Evolutionary conservation across 2,329 filamentous ascomycete species (phyloP).

Genomic region (Pseudogymnoascus sp.): DNA sequence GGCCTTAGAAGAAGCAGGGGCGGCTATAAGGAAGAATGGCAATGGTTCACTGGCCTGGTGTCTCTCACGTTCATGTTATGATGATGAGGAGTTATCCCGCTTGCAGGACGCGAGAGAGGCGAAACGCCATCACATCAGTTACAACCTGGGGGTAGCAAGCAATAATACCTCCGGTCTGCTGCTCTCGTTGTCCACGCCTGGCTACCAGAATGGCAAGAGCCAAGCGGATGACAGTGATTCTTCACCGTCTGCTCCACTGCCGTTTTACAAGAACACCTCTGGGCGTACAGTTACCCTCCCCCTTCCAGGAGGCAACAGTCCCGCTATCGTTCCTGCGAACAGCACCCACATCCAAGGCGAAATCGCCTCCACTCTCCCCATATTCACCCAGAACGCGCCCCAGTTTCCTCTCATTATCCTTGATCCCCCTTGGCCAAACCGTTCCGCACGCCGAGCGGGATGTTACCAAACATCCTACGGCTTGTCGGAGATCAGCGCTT

Average conservation of each 20-base stretch:
- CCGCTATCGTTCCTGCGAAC: conserved; percentile 33
- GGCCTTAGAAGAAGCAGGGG: conserved; percentile 20
- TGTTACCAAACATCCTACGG: conserved; percentile 41
- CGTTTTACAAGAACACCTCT: not conserved
- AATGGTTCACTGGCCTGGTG: not conserved
- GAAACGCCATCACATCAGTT: not conserved
- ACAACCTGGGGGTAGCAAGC: not conserved
- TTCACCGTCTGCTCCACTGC: not conserved
- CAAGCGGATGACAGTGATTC: not conserved
- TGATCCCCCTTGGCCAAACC: conserved; percentile 77
- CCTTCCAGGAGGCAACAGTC: conserved; percentile 11
- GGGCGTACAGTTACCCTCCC: not conserved
- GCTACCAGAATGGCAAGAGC: not conserved
- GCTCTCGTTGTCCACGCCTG: no score
- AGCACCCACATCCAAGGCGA: conserved; percentile 42
- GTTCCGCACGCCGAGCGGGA: conserved; percentile 57
- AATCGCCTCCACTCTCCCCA: conserved; percentile 34
- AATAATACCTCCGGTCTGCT: no score
- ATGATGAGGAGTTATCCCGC: not conserved
- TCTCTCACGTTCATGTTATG: not conserved
- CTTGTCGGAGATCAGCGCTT: conserved; percentile 35
- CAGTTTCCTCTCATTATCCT: conserved; percentile 61
- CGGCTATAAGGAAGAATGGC: not conserved
- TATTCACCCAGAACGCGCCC: conserved; percentile 38
- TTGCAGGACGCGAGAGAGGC: not conserved